These are phyloP conservation scores for Juncus inflexus DNA, from an alignment of 176 grass and related monocot genomes.

Conservation along the genomic window DNA sequence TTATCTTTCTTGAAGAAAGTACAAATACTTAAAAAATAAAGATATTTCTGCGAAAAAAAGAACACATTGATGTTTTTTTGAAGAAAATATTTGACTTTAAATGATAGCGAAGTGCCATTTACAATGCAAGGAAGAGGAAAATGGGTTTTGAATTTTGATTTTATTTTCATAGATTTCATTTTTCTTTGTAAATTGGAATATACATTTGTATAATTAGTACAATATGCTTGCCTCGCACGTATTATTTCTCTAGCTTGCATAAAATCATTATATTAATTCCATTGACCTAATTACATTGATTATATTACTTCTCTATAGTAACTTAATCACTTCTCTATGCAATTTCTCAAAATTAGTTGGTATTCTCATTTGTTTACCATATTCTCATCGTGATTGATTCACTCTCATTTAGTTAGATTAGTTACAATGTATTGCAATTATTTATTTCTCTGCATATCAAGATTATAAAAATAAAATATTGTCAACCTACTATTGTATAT, in stretches of 20 bases:
- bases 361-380: no score
- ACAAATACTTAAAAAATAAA: no score
- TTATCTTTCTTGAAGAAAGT: no score
- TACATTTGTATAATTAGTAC: constrained; percentile 14
- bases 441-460: no score
- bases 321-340: no score
- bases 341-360: no score
- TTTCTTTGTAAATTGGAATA: constrained; percentile 8
- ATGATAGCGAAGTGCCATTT: constrained; percentile 3
- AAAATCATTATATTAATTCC: constrained; percentile 1
- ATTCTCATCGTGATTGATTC: no score
- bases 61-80: constrained; percentile 10
- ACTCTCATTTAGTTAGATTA: no score
- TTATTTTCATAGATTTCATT: not conserved
- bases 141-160: constrained; percentile 1
- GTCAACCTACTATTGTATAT: no score
- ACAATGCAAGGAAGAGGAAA: constrained; percentile 1
- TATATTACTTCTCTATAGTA: no score
- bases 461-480: no score
- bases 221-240: constrained; percentile 11
- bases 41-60: not conserved
- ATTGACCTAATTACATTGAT: not conserved
- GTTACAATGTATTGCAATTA: no score
- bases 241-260: constrained; percentile 21
- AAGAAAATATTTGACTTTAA: constrained; percentile 11